Evolutionary conservation across 2,329 filamentous ascomycete genomes (phyloP), one percentile per base, ranked within the genome.

Genomic region (Ceratocystis lukuohia): DNA sequence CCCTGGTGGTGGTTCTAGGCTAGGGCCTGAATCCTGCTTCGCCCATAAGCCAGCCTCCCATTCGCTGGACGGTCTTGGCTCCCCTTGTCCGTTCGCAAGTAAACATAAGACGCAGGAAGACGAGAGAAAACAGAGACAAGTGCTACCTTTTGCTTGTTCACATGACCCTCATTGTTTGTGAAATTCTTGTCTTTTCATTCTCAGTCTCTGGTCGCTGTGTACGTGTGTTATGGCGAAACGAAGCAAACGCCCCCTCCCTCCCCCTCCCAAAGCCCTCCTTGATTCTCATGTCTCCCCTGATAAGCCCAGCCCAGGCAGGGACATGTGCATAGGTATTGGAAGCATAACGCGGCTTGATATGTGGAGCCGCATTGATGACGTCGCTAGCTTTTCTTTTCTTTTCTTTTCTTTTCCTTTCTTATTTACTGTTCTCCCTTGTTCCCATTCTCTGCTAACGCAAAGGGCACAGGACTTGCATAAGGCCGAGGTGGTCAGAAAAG

Each of bases 291-390:
- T 53, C 48, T 28, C 20, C 20, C 22, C 20, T 25, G 56, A 59
- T 37, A 59, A 59, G 56, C 12, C 37, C 37, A 41, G 37, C 3
- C 37, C 10, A 41, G 12, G 37, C 37, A 41, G 37, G 37, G 15
- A 22, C 15, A 22, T 5, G 30, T 7, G 17, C 53, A 57, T 25
- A 25, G 12, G 33, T 5, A 12, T 6, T 12, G 5, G 22, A n/a
- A 37, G 53, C 33, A 57, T 17, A 28, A 33, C 28, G 56, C 56
- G 56, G 56, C 56, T 25, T 59, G 56, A 17, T 15, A 3, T 59
- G 15, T 41, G 37, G 56, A 59, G 56, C 56, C 56, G 56, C 56
- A 59, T 37, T 30, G 5, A 37, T 59, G 56, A 59, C 56, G 56
- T 59, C 56, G 56, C 12, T 15, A 1, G 10, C 37, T 12, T 41